These are phyloP conservation scores for Medicago truncatula DNA, from an alignment of 306 rosid genomes.

Conservation along the genomic window DNA sequence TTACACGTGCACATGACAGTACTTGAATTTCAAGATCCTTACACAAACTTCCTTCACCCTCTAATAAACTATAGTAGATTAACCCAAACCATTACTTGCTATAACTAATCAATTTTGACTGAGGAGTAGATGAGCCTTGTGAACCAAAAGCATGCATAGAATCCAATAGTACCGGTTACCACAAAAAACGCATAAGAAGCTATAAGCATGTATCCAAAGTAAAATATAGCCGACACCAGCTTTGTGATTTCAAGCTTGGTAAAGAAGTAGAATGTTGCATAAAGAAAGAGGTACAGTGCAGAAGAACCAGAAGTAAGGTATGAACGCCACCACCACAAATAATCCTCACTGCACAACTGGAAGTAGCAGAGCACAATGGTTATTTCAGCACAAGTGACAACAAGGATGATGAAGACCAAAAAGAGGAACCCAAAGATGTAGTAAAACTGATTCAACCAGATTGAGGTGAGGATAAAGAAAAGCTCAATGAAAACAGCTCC, in stretches of 20 bases:
- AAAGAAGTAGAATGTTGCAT: conserved; percentile 98
- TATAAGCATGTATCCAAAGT: conserved; percentile 96
- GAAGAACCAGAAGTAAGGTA: conserved; percentile 95
- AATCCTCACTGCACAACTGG: conserved; percentile 99
- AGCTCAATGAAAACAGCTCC: conserved; percentile 99
- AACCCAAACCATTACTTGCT: conserved; percentile 35
- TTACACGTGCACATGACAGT: conserved; percentile 64
- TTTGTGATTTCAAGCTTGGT: conserved; percentile 98
- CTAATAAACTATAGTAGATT: conserved; percentile 42
- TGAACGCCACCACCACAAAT: conserved; percentile 99
- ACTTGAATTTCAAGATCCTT: conserved; percentile 64
- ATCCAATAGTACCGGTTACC: conserved; percentile 94
- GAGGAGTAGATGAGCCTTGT: conserved; percentile 98
- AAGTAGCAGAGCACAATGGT: conserved; percentile 96
- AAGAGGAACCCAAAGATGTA: conserved; percentile 98
- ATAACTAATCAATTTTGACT: conserved; percentile 82
- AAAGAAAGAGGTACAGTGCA: conserved; percentile 91
- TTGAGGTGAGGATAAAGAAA: conserved; percentile 97
- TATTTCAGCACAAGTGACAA: conserved; percentile 93
- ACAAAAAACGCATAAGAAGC: conserved; percentile 95
- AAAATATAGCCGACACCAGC: conserved; percentile 79
- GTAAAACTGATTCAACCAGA: conserved; percentile 99
- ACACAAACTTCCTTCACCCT: conserved; percentile 55
- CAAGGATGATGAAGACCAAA: conserved; percentile 87
- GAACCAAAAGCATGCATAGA: conserved; percentile 97